These are phyloP conservation scores for Botrytis paeoniae DNA, from an alignment of 2,329 filamentous ascomycete genomes.

Conservation along the genomic window DNA sequence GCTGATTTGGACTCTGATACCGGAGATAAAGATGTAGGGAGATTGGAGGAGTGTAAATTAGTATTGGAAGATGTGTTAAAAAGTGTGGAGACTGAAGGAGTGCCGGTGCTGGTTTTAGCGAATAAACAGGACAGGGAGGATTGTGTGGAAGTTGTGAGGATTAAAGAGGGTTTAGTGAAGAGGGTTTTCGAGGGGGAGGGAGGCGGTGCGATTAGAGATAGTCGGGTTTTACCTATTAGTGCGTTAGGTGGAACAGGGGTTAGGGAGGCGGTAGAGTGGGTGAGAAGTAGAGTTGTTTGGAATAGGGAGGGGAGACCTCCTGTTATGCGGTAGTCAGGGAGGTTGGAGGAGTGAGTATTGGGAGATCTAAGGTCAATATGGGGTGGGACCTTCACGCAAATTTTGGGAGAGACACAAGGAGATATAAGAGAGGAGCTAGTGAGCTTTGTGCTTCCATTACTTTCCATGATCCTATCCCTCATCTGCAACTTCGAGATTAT, in stretches of 20 bases:
- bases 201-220: slow-evolving; percentile 81
- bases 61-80: slow-evolving; percentile 89
- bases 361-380: background rate
- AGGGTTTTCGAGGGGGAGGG: slow-evolving; percentile 95
- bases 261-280: slow-evolving; percentile 94
- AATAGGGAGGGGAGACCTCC: slow-evolving; percentile 92
- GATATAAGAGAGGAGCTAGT: background rate
- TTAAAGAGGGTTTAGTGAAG: slow-evolving; percentile 94
- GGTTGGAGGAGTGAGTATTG: slow-evolving; percentile 17
- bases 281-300: slow-evolving; percentile 88
- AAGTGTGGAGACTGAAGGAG: slow-evolving; percentile 82
- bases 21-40: slow-evolving; percentile 45
- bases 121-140: slow-evolving; percentile 99
- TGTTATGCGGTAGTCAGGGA: slow-evolving; percentile 70
- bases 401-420: background rate
- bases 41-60: slow-evolving; percentile 82
- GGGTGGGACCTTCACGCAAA: background rate
- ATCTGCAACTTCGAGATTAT: background rate
- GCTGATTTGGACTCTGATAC: slow-evolving; percentile 1
- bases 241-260: slow-evolving; percentile 88
- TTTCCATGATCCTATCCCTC: background rate
- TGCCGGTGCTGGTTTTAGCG: slow-evolving; percentile 86
- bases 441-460: background rate
- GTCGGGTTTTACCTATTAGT: slow-evolving; percentile 83
- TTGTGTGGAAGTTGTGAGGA: slow-evolving; percentile 93